Evolutionary conservation across 1,284 basidiomycete genomes (phyloP).

Genomic region (Tilletia walkeri): DNA sequence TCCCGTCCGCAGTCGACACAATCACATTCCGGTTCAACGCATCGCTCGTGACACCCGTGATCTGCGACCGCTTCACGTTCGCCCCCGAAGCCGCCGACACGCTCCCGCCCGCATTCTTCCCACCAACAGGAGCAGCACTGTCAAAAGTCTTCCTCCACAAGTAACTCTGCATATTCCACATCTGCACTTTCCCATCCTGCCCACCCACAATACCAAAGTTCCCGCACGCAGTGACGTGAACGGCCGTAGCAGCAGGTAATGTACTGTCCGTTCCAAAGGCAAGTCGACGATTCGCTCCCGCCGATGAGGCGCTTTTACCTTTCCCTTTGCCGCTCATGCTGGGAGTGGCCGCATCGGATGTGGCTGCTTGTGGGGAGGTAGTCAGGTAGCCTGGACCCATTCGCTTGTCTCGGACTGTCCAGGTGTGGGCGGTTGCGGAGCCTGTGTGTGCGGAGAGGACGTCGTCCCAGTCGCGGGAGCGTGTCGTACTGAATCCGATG

Average conservation of each 20-base stretch:
- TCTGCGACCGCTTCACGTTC: constrained; percentile 23
- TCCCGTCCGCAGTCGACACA: constrained; percentile 80
- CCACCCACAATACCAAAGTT: constrained; percentile 79
- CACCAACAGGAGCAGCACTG: neutral
- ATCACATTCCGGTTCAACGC: constrained; percentile 77
- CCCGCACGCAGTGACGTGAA: constrained; percentile 82
- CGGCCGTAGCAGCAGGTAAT: constrained; percentile 56
- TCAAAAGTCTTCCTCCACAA: constrained; percentile 68
- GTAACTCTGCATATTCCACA: constrained; percentile 70
- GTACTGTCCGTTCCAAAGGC: neutral
- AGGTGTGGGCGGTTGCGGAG: constrained; percentile 37
- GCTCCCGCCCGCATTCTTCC: neutral
- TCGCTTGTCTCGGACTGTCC: constrained; percentile 47
- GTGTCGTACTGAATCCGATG: constrained; percentile 73
- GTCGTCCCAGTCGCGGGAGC: constrained; percentile 96
- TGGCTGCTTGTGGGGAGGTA: constrained; percentile 14
- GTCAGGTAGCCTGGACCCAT: constrained; percentile 30
- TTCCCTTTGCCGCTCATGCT: constrained; percentile 23
- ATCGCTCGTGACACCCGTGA: constrained; percentile 80
- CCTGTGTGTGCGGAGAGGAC: constrained; percentile 84
- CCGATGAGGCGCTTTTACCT: constrained; percentile 59
- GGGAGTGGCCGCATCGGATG: neutral
- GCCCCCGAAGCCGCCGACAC: neutral
- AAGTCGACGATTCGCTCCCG: constrained; percentile 4
- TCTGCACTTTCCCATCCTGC: constrained; percentile 44